phyloP scores from a whole-genome alignment of 169 alveolate genomes.

The Fabrea salina region DNA sequence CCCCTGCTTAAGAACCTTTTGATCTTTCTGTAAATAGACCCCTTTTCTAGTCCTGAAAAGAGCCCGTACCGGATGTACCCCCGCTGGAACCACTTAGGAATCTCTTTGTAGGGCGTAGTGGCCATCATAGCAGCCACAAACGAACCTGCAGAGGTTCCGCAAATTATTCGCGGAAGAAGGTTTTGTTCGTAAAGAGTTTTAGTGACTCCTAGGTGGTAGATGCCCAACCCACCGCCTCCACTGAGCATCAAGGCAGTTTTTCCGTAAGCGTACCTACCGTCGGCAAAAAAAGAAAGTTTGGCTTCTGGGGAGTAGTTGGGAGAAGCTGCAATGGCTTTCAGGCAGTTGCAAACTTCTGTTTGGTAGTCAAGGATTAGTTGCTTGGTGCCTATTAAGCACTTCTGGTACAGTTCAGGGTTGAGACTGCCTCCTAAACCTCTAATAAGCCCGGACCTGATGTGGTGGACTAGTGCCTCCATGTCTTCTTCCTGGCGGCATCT shows the following conservation, averaged over 20 bases:
- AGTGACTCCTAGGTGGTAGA: conserved; percentile 68
- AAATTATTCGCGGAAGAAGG: conserved; percentile 60
- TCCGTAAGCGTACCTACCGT: conserved; percentile 63
- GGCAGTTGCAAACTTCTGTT: conserved; percentile 48
- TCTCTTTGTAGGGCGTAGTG: conserved; percentile 39
- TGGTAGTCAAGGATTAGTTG: conserved; percentile 54
- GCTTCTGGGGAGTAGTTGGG: conserved; percentile 10
- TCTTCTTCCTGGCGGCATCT: conserved; percentile 36
- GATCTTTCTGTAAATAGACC: conserved; percentile 15
- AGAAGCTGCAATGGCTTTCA: conserved; percentile 38
- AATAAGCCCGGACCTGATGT: conserved; percentile 40
- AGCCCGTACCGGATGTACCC: conserved; percentile 23
- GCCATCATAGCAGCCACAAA: conserved; percentile 57
- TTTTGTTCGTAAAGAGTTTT: conserved; percentile 52
- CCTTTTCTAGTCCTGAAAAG: conserved; percentile 21
- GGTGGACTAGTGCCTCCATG: conserved; percentile 37
- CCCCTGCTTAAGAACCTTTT: conserved; percentile 31
- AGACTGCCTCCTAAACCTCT: conserved; percentile 60
- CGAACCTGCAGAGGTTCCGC: conserved; percentile 75
- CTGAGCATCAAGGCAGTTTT: conserved; percentile 63
- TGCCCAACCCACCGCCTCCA: conserved; percentile 71
- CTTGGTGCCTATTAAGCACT: conserved; percentile 61
- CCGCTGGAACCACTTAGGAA: conserved; percentile 36
- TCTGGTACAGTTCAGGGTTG: conserved; percentile 46
- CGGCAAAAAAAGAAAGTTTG: conserved; percentile 62